Conservation (phyloP, 441 rosid genomes). For the Adansonia gregorii region DNA sequence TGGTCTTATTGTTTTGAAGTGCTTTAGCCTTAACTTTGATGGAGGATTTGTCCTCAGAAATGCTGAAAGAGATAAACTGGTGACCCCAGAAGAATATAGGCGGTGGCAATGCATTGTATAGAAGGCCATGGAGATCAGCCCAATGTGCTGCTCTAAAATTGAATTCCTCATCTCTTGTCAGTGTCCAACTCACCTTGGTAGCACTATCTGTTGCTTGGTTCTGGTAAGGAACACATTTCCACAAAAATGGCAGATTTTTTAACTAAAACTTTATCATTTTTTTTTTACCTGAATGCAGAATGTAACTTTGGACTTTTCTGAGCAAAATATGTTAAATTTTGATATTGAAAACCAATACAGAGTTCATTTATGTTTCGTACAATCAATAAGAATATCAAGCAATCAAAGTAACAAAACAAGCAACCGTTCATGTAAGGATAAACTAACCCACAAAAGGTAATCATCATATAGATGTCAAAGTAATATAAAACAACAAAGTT, state of each 20-base stretch:
- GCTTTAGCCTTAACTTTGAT: constrained; percentile 57
- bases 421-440: not conserved
- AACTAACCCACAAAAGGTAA: not conserved
- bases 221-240: constrained; percentile 37
- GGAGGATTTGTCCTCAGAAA: constrained; percentile 45
- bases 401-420: not conserved
- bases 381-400: not conserved
- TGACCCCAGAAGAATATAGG: constrained; percentile 69
- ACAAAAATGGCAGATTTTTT: not conserved
- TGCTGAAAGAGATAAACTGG: constrained; percentile 53
- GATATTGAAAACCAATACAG: not conserved
- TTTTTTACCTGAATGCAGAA: not conserved
- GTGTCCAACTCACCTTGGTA: constrained; percentile 35
- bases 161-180: constrained; percentile 68
- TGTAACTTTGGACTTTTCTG: not conserved
- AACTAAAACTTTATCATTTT: not conserved
- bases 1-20: constrained; percentile 42
- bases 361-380: no score
- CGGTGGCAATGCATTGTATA: constrained; percentile 50
- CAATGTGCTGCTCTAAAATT: constrained; percentile 79
- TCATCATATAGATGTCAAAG: not conserved
- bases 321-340: not conserved
- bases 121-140: constrained; percentile 70
- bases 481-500: not conserved
- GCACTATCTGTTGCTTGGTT: constrained; percentile 54